phyloP scores from a whole-genome alignment of 2,329 filamentous ascomycete species.

The Truncatella angustata region DNA sequence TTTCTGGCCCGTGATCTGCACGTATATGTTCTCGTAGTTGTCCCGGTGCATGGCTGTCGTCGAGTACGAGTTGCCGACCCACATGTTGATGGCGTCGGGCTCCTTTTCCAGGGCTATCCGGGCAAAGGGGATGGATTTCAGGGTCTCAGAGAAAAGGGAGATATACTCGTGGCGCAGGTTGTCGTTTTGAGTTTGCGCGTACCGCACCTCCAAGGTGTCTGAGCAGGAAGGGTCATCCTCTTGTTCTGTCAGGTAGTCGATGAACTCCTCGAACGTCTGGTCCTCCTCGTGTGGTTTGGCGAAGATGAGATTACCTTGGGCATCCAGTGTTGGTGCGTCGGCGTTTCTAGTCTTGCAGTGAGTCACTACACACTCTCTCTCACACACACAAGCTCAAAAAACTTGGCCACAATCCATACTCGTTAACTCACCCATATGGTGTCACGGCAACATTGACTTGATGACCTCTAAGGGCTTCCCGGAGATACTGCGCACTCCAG shows the following conservation, averaged over 20 bases:
- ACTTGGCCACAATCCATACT: too few species aligned
- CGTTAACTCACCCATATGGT: conserved; percentile 66
- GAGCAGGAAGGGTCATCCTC: conserved; percentile 42
- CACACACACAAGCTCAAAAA: too few species aligned
- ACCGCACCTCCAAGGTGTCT: conserved; percentile 53
- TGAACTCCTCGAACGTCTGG: conserved; percentile 60
- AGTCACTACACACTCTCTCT: too few species aligned
- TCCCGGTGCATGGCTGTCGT: conserved; percentile 76
- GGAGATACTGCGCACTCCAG: conserved; percentile 65
- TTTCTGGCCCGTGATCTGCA: conserved; percentile 71
- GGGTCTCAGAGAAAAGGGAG: conserved; percentile 61
- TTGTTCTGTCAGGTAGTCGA: conserved; percentile 60
- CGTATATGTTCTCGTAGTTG: conserved; percentile 83
- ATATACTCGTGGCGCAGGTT: conserved; percentile 74
- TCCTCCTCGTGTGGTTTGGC: conserved; percentile 71
- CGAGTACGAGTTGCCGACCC: conserved; percentile 73
- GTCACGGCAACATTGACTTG: conserved; percentile 75
- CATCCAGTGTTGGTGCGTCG: conserved; percentile 48
- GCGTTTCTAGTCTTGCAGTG: conserved; percentile 41
- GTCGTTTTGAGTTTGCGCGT: conserved; percentile 82
- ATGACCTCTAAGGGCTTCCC: conserved; percentile 49
- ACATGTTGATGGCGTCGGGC: conserved; percentile 79
- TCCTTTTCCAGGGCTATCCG: conserved; percentile 63
- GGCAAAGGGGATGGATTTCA: conserved; percentile 66
- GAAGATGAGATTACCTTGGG: conserved; percentile 46